Conservation (phyloP, 164 flowering plant genomes). For the Nelumbo lutea region DNA sequence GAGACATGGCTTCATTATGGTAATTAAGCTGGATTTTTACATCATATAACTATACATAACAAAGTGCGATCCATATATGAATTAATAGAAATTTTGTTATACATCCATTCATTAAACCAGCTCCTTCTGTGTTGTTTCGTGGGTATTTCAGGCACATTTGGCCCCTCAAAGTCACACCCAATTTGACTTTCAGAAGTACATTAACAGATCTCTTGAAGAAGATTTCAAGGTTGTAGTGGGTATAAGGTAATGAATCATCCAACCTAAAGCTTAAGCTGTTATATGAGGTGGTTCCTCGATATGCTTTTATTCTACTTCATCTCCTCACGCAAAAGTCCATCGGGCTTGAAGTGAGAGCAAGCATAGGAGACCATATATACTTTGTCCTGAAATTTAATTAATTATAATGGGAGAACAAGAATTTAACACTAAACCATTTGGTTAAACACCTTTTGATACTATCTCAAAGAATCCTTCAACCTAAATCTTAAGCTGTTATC, state of each 20-base stretch:
- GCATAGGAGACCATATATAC: too few species aligned
- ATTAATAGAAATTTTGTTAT: not conserved
- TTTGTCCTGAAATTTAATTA: too few species aligned
- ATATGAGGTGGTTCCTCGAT: too few species aligned
- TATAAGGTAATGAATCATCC: conserved; percentile 40
- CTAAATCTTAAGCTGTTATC: too few species aligned
- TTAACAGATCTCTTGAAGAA: conserved; percentile 75
- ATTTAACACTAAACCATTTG: too few species aligned
- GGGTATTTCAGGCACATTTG: conserved; percentile 64
- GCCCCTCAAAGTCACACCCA: conserved; percentile 55
- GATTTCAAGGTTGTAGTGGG: conserved; percentile 88
- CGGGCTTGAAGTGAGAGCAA: too few species aligned
- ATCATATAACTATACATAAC: not conserved
- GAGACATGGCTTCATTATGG: conserved; percentile 27
- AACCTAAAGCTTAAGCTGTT: too few species aligned
- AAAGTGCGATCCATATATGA: not conserved
- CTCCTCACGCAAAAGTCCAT: too few species aligned
- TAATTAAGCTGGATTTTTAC: not conserved
- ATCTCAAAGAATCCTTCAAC: too few species aligned
- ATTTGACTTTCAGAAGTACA: conserved; percentile 76
- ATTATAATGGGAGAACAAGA: too few species aligned
- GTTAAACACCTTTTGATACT: too few species aligned
- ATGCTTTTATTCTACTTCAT: too few species aligned
- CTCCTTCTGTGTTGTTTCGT: not conserved
- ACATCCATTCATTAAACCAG: not conserved